Base-by-base conservation (phyloP, 2,329 filamentous ascomycete genomes). In the Bipolaris oryzae region DNA sequence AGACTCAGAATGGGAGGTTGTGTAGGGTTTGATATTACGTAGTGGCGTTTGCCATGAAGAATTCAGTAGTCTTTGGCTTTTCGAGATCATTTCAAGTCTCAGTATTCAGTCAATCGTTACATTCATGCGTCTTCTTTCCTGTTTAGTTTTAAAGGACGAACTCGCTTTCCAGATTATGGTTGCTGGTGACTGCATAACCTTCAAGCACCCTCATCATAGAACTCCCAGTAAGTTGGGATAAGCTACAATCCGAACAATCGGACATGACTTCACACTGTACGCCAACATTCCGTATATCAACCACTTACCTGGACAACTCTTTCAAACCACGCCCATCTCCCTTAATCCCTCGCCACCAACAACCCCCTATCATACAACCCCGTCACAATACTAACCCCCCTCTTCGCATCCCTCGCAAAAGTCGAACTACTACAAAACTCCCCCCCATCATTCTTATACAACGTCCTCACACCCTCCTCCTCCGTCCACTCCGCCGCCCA, bases 311-410 rank as follows among this genome's bases (percentile, higher is more conserved):
- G 4, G 10, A 33, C 21, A 23, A 3, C n/a, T n/a, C 7, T 1
- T 20, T 20, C 34, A 15, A 37, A 21, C 21, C 21, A 21, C 15
- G 6, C 18, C n/a, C 0, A 20, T 9, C 9, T 5, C 2, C 4
- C 18, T 54, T 46, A 71, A 44, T 65, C 64, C 53, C 64, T 73
- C 52, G 76, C 76, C 5, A 77, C 63, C 53, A 80, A 47, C 0
- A 80, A 21, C 0, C 79, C 78, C 33, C 60, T 68, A 41, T 77
- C 77, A 58, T 80, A 80, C 35, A 80, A 60, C 1, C 78, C 78
- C 16, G 60, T 68, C 3, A 78, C 67, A 11, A 80, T 60, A 1
- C 74, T 74, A 0, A 78, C 44, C 0, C 73, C 72, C 56, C 69
- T 72, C 31, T 37, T 51, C 35, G 62, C 64, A 67, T 81, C 79